Evolutionary conservation across 768 basidiomycete genomes (phyloP).

Genomic region (Hygrophorus russula): DNA sequence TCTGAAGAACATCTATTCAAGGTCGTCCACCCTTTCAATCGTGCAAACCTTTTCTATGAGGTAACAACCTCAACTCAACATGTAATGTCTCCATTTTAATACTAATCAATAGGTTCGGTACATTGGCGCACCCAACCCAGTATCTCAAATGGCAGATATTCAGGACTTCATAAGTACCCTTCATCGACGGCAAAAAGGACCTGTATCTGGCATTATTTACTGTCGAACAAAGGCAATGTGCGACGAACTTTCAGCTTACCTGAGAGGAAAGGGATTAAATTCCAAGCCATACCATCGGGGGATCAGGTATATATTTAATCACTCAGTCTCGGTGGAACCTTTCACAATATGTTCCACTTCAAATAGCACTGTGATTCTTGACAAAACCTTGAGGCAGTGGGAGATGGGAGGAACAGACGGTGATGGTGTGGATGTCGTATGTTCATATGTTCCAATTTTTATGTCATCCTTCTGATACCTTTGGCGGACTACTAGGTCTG

Average conservation of each 20-base stretch:
- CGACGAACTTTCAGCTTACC: constrained; percentile 50
- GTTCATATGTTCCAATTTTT: constrained; percentile 12
- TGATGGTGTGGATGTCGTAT: constrained; percentile 52
- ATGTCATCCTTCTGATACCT: neutral
- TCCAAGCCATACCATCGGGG: constrained; percentile 71
- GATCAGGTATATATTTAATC: constrained; percentile 29
- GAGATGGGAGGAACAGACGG: constrained; percentile 35
- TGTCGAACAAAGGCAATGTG: constrained; percentile 61
- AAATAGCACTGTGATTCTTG: constrained; percentile 36
- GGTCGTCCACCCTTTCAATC: constrained; percentile 73
- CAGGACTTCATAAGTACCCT: constrained; percentile 54
- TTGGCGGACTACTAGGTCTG: constrained; percentile 36
- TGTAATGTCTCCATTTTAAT: no score
- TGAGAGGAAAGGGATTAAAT: constrained; percentile 56
- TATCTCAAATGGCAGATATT: constrained; percentile 52
- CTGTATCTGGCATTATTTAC: constrained; percentile 69
- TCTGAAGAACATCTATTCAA: constrained; percentile 40
- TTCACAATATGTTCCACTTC: neutral
- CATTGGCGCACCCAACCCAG: constrained; percentile 36
- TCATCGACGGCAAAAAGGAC: constrained; percentile 42
- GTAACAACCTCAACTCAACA: constrained; percentile 20
- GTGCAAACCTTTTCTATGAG: constrained; percentile 74
- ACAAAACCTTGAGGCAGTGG: constrained; percentile 54
- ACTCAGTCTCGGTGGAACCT: neutral
- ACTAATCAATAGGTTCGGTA: constrained; percentile 55